A percentile compares a stretch with the other conserved stretches of the same genome.
phyloP scores from a whole-genome alignment of 2,329 filamentous ascomycete species.

The Alternaria brassicicola region DNA sequence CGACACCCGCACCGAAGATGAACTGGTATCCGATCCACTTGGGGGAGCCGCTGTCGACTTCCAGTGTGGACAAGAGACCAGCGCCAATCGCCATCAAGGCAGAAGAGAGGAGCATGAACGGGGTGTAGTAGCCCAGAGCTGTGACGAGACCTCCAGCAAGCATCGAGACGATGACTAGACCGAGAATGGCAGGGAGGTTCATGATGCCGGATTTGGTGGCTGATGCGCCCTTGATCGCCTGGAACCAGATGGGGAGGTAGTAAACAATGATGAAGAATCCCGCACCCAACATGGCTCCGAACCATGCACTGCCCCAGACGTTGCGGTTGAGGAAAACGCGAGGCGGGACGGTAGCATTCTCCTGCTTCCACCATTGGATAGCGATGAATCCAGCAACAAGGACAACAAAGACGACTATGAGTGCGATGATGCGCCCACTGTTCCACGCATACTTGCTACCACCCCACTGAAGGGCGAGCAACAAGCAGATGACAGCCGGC shows the following conservation, averaged over 20 bases:
- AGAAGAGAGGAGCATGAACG: conserved; percentile 53
- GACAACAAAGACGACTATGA: conserved; percentile 55
- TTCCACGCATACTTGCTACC: conserved; percentile 56
- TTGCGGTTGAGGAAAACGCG: conserved; percentile 55
- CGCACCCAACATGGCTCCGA: conserved; percentile 51
- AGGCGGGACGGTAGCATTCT: conserved; percentile 55
- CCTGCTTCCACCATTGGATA: conserved; percentile 53
- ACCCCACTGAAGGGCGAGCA: conserved; percentile 59
- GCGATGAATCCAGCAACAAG: conserved; percentile 51
- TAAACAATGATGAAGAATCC: conserved; percentile 54
- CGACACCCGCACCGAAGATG: conserved; percentile 52
- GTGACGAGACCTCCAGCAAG: conserved; percentile 49
- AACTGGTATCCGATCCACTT: conserved; percentile 52
- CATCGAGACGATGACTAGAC: conserved; percentile 53
- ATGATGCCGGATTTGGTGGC: conserved; percentile 57
- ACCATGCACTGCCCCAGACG: conserved; percentile 52
- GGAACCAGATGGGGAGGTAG: conserved; percentile 57
- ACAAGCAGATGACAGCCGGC: conserved; percentile 55
- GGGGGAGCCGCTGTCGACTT: conserved; percentile 44
- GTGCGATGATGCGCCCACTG: conserved; percentile 53
- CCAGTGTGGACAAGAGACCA: conserved; percentile 54
- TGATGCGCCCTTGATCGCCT: conserved; percentile 55
- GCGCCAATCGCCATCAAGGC: conserved; percentile 55
- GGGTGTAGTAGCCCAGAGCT: conserved; percentile 56
- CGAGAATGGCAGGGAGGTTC: conserved; percentile 56